phyloP scores from a whole-genome alignment of 2,329 filamentous ascomycete species.

The Sordariomycetes sp. region DNA sequence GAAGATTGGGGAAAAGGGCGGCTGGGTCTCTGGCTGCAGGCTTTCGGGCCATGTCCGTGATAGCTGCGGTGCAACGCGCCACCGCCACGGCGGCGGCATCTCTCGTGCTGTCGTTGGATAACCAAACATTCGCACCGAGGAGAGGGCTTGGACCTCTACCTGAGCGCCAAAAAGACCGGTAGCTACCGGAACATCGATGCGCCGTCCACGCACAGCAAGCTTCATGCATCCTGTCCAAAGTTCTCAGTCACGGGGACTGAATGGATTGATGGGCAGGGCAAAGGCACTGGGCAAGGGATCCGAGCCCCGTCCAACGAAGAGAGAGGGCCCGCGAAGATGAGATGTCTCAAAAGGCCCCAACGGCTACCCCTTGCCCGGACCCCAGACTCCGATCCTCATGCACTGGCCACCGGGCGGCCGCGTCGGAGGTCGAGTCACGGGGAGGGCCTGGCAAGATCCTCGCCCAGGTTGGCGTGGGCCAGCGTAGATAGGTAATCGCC shows the following conservation, averaged over 20 bases:
- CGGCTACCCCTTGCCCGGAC: neutral
- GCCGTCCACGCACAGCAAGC: neutral
- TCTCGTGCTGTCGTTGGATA: neutral
- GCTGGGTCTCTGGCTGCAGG: neutral
- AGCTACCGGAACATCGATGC: neutral
- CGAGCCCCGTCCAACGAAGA: neutral
- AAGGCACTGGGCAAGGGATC: neutral
- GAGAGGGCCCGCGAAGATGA: neutral
- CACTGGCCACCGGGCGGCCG: neutral
- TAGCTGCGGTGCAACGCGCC: neutral
- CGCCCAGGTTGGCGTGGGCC: conserved; percentile 3
- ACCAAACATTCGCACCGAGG: neutral
- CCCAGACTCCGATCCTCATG: conserved; percentile 1
- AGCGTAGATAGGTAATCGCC: neutral
- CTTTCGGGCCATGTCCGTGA: neutral
- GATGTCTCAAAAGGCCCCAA: neutral
- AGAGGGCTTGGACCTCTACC: neutral
- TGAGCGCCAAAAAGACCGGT: neutral
- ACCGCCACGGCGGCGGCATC: neutral
- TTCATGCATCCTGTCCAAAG: neutral
- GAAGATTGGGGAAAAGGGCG: neutral
- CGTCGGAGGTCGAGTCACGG: neutral
- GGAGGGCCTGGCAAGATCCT: neutral
- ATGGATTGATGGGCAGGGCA: neutral
- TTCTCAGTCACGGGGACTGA: neutral